Conservation (phyloP, 202 grass and related monocot species). For the Carex arenaria region DNA sequence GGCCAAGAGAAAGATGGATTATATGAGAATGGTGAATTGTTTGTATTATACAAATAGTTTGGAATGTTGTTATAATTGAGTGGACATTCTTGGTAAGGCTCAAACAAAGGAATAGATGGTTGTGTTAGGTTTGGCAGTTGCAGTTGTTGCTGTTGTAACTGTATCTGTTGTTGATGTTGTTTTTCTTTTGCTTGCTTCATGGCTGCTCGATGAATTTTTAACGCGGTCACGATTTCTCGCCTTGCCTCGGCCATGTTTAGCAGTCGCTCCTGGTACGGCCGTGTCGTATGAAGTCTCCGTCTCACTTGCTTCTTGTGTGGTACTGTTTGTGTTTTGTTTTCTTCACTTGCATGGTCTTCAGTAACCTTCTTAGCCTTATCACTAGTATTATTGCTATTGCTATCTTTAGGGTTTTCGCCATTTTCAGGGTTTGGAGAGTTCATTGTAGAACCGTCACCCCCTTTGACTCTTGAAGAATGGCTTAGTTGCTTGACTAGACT, state of each 20-base stretch:
- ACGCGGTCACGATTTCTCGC: slow-evolving; percentile 85
- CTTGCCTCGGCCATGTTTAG: slow-evolving; percentile 96
- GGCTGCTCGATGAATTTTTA: slow-evolving; percentile 88
- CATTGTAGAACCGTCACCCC: slow-evolving; percentile 4
- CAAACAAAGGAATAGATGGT: slow-evolving; percentile 2
- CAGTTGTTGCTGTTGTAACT: slow-evolving; percentile 31
- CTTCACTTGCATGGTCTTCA: slow-evolving; percentile 40
- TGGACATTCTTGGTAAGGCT: slow-evolving; percentile 19
- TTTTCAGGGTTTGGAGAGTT: not conserved
- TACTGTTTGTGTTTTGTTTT: slow-evolving; percentile 5
- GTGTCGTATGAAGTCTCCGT: slow-evolving; percentile 85
- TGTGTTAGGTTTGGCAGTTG: slow-evolving; percentile 32
- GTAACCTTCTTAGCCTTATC: not conserved
- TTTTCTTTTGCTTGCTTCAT: slow-evolving; percentile 93
- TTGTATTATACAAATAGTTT: slow-evolving; percentile 22
- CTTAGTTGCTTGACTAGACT: slow-evolving; percentile 88
- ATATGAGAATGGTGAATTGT: slow-evolving; percentile 8
- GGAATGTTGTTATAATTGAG: slow-evolving; percentile 28
- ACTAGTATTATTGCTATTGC: slow-evolving; percentile 4
- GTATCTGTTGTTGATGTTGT: slow-evolving; percentile 28
- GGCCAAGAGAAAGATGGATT: slow-evolving; percentile 14
- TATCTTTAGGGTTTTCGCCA: slow-evolving; percentile 28
- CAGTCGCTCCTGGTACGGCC: slow-evolving; percentile 83
- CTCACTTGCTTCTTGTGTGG: slow-evolving; percentile 84
- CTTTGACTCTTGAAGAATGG: slow-evolving; percentile 41